Evolutionary conservation across 2,329 filamentous ascomycete genomes (phyloP), one percentile per base, ranked within the genome.

Genomic region (Penicillium paneum): DNA sequence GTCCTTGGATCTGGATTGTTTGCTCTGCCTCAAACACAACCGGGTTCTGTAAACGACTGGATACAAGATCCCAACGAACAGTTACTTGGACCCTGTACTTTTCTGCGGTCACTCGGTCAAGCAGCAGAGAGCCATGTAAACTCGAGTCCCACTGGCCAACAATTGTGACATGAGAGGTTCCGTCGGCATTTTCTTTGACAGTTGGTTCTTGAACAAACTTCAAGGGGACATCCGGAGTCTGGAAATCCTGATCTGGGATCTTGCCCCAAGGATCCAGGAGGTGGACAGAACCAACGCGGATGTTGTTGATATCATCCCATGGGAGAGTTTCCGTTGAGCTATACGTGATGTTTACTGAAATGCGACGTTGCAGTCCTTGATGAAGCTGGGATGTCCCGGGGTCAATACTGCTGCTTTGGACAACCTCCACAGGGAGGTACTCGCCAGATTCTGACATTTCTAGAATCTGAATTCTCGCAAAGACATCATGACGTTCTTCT

Each of bases 141-240:
- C 91, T 96, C 0, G 93, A 97, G 70, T 99, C 94, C 94, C 94
- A 99, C 67, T 97, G 92, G 0, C 89, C 91, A n/a, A 88, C 82
- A 40, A 97, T 80, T 1, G 88, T 92, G 35, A 97, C 86, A 69
- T 88, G 91, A 34, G 87, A 88, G 0, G 92, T 97, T 35, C 94
- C 94, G 69, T 97, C 95, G 24, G 90, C 85, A 67, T 97, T 95
- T 54, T 89, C 86, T 59, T 88, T 89, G 61, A 96, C 87, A 52
- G 86, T 81, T 0, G 94, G 93, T 44, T 88, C 85, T 31, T 88
- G 84, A 3, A 91, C 81, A 42, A 96, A 80, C 67, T 90, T 90
- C 35, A 99, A 76, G 0, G 85, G 74, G 4, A 99, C 85, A 58
- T 95, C 88, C 0, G 86, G 83, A 15, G 88, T 85, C 10, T 85